Evolutionary conservation across 345 rosid genomes (phyloP), one percentile per base, ranked within the genome.

Genomic region (Acer campestre): DNA sequence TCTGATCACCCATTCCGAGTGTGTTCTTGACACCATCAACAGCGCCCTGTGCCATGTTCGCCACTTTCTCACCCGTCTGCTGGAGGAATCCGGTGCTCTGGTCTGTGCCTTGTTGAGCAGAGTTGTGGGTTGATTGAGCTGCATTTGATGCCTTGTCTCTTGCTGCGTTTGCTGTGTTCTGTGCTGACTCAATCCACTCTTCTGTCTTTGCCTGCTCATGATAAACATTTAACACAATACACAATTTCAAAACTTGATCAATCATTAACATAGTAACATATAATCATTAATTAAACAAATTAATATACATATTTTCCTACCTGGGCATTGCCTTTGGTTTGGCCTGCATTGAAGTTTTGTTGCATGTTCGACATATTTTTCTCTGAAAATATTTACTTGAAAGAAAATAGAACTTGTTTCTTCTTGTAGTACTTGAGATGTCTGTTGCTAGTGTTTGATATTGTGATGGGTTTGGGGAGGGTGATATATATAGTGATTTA

Each of bases 101-200:
- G 6, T 58, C 62, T 10, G 0, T 2, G 23, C 7, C 8, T 18
- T 20, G 46, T 53, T 81, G 70, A 61, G 70, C 44, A 42, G 31
- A 29, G 31, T 29, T 3, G 31, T 29, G 31, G 31, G 31, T 29
- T 29, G 62, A 62, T 79, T 72, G 23, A 42, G 74, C 2, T 49
- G 80, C 4, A 20, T 73, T 64, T 11, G 77, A 73, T 8, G 83
- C 22, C 40, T 76, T 80, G 35, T 81, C 82, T 56, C 81, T 64
- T 31, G 87, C 72, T 65, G 71, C 63, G 3, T 76, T 74, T 70
- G 44, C 82, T 67, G 48, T 76, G 71, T 53, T 78, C 79, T 49
- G 23, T 13, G 61, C 49, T 29, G 64, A 75, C 23, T 67, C 22
- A 2, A 75, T 20, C 76, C 76, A 73, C 49, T 35, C 67, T 59